Evolutionary conservation across 352 stramenopile species (phyloP).

Genomic region (Peronosclerospora sorghi): DNA sequence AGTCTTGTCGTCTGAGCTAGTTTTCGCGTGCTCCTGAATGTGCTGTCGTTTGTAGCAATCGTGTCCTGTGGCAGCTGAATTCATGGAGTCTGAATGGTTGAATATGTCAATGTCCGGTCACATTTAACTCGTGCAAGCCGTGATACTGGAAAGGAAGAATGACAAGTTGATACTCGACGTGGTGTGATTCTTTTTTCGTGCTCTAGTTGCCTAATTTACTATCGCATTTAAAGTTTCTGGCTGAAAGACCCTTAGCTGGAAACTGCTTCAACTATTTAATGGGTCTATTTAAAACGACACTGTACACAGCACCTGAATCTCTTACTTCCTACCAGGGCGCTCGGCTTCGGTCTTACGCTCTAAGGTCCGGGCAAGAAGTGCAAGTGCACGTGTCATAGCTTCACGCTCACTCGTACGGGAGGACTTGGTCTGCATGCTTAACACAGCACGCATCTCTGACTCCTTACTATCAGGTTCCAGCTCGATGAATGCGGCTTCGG

Average conservation of each 20-base stretch:
- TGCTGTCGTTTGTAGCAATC: conserved; percentile 59
- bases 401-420: conserved; percentile 76
- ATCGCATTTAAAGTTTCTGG: too few relatives aligned
- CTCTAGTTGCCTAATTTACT: too few relatives aligned
- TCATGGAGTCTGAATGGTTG: neutral
- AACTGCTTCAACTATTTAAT: too few relatives aligned
- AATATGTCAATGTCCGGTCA: neutral
- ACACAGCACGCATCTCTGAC: conserved; percentile 77
- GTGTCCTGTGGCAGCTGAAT: conserved; percentile 45
- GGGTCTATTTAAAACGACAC: too few relatives aligned
- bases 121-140: too few relatives aligned
- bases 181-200: too few relatives aligned
- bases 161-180: too few relatives aligned
- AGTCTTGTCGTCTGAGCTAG: conserved; percentile 47
- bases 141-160: too few relatives aligned
- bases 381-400: conserved; percentile 68
- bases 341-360: conserved; percentile 31
- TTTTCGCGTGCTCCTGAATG: conserved; percentile 60
- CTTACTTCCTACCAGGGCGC: conserved; percentile 7
- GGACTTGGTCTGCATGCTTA: conserved; percentile 72
- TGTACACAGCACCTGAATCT: conserved; percentile 9
- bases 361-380: conserved; percentile 63
- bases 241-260: too few relatives aligned
- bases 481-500: conserved; percentile 94
- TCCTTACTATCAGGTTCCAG: conserved; percentile 92